Evolutionary conservation across 129 eudicot species (phyloP).

Genomic region (Lonicera japonica): DNA sequence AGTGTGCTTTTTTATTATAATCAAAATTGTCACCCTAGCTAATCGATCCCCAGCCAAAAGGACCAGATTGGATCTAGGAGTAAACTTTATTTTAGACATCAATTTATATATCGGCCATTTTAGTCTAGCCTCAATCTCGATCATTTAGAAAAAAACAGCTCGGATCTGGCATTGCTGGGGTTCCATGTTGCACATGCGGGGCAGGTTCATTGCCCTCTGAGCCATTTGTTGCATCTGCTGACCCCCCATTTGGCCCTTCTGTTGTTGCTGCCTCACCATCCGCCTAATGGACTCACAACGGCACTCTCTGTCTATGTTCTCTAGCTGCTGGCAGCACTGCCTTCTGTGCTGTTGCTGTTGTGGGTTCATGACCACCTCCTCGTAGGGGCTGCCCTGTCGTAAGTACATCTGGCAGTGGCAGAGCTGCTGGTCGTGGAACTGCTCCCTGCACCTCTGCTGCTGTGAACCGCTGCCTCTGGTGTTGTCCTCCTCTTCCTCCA

Average conservation of each 20-base stretch:
- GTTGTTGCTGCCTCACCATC: not conserved
- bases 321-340: conserved; percentile 5
- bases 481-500: conserved; percentile 10
- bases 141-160: not conserved
- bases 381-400: not conserved
- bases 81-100: too few relatives aligned
- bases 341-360: not conserved
- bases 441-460: not conserved
- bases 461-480: not conserved
- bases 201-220: not conserved
- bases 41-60: too few relatives aligned
- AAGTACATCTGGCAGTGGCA: conserved; percentile 8
- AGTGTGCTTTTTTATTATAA: not conserved
- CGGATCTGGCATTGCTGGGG: conserved; percentile 1
- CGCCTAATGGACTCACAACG: not conserved
- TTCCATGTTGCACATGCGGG: not conserved
- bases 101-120: too few relatives aligned
- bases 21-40: too few relatives aligned
- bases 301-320: not conserved
- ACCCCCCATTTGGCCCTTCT: not conserved
- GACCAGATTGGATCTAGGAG: too few relatives aligned
- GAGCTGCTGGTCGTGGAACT: conserved; percentile 4
- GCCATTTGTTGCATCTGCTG: not conserved
- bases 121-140: too few relatives aligned
- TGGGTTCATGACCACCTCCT: not conserved